Evolutionary conservation across 441 rosid species (phyloP).

Genomic region (Lepidium campestre): DNA sequence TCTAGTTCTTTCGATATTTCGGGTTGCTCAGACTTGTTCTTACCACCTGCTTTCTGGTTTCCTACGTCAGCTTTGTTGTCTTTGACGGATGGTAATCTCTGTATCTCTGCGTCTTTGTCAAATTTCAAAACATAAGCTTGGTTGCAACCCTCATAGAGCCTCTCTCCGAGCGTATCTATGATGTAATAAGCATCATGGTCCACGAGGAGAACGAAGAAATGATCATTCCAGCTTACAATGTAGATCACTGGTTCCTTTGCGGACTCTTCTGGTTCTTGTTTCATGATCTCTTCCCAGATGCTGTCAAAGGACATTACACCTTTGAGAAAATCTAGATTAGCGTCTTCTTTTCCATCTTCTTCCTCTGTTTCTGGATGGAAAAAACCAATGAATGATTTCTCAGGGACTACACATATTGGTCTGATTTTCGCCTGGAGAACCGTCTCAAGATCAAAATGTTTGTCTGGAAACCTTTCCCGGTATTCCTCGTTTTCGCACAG

Average conservation of each 20-base stretch:
- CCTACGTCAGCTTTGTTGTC: constrained; percentile 25
- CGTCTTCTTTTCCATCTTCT: constrained; percentile 57
- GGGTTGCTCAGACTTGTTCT: constrained; percentile 12
- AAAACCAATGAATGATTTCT: constrained; percentile 74
- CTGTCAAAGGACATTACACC: constrained; percentile 85
- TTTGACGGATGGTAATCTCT: constrained; percentile 29
- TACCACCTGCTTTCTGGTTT: constrained; percentile 34
- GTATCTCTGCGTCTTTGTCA: constrained; percentile 44
- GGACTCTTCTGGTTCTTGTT: constrained; percentile 33
- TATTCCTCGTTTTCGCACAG: constrained; percentile 66
- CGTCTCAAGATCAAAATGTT: constrained; percentile 85
- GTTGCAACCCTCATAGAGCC: constrained; percentile 80
- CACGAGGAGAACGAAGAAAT: constrained; percentile 74
- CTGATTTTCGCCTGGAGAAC: constrained; percentile 74
- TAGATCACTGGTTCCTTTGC: constrained; percentile 40
- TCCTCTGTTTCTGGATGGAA: constrained; percentile 82
- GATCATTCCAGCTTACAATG: constrained; percentile 91
- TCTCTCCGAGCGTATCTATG: constrained; percentile 83
- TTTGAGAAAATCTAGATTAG: constrained; percentile 58
- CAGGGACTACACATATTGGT: constrained; percentile 55
- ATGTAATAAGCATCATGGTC: constrained; percentile 79
- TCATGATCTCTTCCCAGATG: constrained; percentile 82
- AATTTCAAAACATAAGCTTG: constrained; percentile 90
- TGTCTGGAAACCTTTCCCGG: constrained; percentile 69
- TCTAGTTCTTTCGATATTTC: constrained; percentile 12